Evolutionary conservation across 2,329 filamentous ascomycete genomes (phyloP), one percentile per base, ranked within the genome.

Genomic region (Aureobasidium sp.): DNA sequence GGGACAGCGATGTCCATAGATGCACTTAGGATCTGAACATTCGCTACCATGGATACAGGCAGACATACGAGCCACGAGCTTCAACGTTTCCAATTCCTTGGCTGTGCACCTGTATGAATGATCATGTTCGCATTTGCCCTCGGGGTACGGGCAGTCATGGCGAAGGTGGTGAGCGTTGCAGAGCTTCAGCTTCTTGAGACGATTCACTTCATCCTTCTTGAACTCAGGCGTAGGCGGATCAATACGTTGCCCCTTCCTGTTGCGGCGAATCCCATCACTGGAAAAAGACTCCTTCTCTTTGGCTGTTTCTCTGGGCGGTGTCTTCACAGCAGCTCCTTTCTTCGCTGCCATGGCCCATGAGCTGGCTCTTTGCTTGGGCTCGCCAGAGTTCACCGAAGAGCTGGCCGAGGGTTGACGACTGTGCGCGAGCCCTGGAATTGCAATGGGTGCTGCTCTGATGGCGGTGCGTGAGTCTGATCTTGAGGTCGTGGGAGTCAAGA

Each of bases 1-100:
- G 16, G 79, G 79, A 61, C 80, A 84, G 30, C 77, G 74, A 64
- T 84, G 81, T 19, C 81, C 81, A 61, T 83, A 83, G 48, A 83
- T 83, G 66, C 81, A 84, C 55, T 77, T 76, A 1, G 73, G 64
- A 56, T 84, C 80, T 47, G 79, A 71, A 60, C 81, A 84, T 12
- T 72, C 72, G 45, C 74, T 71, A 10, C 79, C 79, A 60, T 78
- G 77, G 54, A 73, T 73, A 62, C 81, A 84, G 21, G 80, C 79
- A 3, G 79, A 80, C 78, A 83, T 81, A 47, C 81, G 76, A 42
- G 80, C 79, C 17, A 84, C 78, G 21, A 79, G 74, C 22, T 74
- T 73, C 52, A 84, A 66, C n/a, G 75, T 75, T 17, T 72, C 70
- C 45, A 77, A 63, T 60, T 84, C 80, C 27, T 70, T 69, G 45